A percentile compares a stretch with the other conserved stretches of the same genome.
Evolutionary conservation across 2,329 filamentous ascomycete genomes (phyloP).

Genomic region (Colletotrichum melonis): DNA sequence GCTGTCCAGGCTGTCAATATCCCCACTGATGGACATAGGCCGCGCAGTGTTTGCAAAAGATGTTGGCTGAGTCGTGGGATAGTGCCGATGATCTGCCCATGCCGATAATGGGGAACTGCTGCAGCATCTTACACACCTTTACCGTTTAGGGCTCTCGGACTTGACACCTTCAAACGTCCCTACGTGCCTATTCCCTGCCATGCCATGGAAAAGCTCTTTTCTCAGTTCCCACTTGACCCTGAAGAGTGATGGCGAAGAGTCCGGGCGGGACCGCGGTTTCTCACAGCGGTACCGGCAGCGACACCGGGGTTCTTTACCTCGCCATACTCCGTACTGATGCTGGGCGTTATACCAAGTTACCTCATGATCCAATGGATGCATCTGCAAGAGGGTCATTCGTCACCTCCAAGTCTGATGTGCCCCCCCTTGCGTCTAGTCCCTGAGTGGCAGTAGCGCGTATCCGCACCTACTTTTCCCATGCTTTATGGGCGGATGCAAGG

Average conservation of each 20-base stretch:
- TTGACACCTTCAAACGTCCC: neutral
- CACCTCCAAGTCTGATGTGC: constrained; percentile 19
- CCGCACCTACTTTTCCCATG: neutral
- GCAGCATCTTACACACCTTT: neutral
- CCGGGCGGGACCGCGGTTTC: neutral
- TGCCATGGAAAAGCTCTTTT: neutral
- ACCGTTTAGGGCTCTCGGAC: neutral
- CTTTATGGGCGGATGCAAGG: neutral
- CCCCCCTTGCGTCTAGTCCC: constrained; percentile 3
- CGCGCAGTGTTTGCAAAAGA: neutral
- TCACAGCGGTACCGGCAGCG: neutral
- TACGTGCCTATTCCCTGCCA: neutral
- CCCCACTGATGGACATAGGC: constrained; percentile 5
- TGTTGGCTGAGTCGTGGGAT: neutral
- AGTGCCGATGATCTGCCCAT: neutral
- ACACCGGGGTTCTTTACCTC: neutral
- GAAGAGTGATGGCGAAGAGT: neutral
- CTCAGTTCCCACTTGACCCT: neutral
- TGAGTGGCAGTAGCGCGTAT: constrained; percentile 12
- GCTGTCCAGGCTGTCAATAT: neutral
- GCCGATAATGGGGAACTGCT: neutral
- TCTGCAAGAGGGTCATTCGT: constrained; percentile 33
- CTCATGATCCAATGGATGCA: constrained; percentile 30
- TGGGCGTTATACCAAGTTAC: neutral
- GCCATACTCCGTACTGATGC: too few species aligned